Percentiles rank a stretch among this genome's conserved stretches.
Evolutionary conservation across 305 asterid species (phyloP).

Genomic region (Fraxinus dipetala): DNA sequence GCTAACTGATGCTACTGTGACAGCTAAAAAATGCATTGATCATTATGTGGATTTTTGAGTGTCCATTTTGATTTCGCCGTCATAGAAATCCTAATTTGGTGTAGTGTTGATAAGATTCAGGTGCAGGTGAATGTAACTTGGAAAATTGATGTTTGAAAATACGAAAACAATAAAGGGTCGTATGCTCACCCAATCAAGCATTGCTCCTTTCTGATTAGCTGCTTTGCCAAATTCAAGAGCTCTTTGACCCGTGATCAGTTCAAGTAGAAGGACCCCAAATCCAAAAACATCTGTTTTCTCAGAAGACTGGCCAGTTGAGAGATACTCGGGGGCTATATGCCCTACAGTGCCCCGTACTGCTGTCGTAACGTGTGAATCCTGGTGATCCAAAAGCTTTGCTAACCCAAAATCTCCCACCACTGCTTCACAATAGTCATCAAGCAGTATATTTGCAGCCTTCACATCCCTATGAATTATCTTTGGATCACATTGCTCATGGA

Average conservation of each 20-base stretch:
- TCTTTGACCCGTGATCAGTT: constrained; percentile 47
- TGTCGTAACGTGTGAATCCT: constrained; percentile 48
- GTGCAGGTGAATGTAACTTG: neutral
- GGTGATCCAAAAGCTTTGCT: constrained; percentile 52
- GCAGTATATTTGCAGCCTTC: constrained; percentile 50
- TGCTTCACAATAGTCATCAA: constrained; percentile 50
- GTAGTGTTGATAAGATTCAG: neutral
- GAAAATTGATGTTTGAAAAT: neutral
- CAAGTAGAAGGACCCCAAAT: constrained; percentile 50
- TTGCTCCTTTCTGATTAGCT: constrained; percentile 44
- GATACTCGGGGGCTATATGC: constrained; percentile 51
- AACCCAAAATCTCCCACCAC: constrained; percentile 55
- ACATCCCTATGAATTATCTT: constrained; percentile 54
- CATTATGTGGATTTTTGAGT: neutral
- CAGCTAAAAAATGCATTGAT: neutral
- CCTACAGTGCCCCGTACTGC: constrained; percentile 55
- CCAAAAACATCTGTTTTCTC: constrained; percentile 55
- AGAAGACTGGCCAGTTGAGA: constrained; percentile 52
- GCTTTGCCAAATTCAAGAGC: constrained; percentile 48
- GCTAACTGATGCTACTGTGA: neutral
- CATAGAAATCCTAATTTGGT: neutral
- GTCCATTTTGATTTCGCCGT: neutral
- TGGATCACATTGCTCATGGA: constrained; percentile 55
- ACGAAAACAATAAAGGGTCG: neutral
- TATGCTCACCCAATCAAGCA: constrained; percentile 48